These are phyloP conservation scores for Aspergillus costaricaensis DNA, from an alignment of 2,329 filamentous ascomycete genomes.

Conservation along the genomic window DNA sequence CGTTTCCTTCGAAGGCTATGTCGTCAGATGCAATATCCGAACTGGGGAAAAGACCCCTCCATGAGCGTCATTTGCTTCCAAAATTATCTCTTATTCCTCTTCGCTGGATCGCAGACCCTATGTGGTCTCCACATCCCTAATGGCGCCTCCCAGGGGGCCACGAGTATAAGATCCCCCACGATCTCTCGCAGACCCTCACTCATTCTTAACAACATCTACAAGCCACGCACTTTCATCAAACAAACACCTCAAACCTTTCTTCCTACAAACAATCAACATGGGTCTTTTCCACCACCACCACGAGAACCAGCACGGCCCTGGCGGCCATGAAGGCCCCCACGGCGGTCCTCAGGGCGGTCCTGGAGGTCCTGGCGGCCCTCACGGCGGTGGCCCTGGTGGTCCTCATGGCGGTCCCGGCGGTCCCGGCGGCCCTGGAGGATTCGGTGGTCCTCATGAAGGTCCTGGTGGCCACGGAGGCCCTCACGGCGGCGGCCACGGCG, in stretches of 20 bases:
- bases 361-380: not conserved
- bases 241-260: not conserved
- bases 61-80: not conserved
- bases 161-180: constrained; percentile 3
- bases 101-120: not conserved
- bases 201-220: not conserved
- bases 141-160: not conserved
- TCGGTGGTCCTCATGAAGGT: not conserved
- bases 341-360: not conserved
- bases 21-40: not conserved
- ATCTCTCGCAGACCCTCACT: not conserved
- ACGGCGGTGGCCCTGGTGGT: not conserved
- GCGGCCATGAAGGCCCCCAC: not conserved
- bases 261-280: not conserved
- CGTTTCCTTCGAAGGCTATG: not conserved
- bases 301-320: not conserved
- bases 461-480: not conserved
- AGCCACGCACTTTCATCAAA: too few species aligned
- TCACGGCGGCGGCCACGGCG: not conserved
- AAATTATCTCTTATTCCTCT: not conserved
- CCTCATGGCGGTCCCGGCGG: not conserved
- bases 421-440: not conserved
- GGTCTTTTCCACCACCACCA: constrained; percentile 5
- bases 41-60: not conserved
- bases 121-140: not conserved